Evolutionary conservation across 805 yeast species (phyloP).

Genomic region (Metschnikowia henanensis): DNA sequence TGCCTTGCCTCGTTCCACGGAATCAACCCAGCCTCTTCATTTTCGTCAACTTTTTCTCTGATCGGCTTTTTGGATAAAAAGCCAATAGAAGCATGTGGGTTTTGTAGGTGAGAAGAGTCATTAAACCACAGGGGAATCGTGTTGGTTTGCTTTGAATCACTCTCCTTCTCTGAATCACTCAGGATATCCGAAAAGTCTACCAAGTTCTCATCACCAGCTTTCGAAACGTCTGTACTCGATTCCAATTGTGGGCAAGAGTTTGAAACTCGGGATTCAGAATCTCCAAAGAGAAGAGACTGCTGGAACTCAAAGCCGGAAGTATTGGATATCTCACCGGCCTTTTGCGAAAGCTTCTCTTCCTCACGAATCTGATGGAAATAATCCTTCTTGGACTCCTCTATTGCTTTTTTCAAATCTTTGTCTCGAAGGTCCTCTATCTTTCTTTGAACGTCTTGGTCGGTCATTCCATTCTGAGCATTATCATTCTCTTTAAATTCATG

Average conservation of each 20-base stretch:
- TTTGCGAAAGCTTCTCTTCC: conserved; percentile 4
- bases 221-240: not conserved
- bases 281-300: conserved; percentile 22
- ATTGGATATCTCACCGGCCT: too few relatives aligned
- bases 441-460: conserved; percentile 1
- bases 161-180: not conserved
- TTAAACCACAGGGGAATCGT: conserved; percentile 30
- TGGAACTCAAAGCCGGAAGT: conserved; percentile 19
- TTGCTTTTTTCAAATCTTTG: conserved; percentile 45
- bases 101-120: conserved; percentile 13
- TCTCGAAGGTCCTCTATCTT: conserved; percentile 25
- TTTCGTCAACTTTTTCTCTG: conserved; percentile 26
- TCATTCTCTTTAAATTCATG: conserved; percentile 6
- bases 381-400: conserved; percentile 48
- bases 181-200: not conserved
- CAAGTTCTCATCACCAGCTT: not conserved
- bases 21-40: conserved; percentile 50
- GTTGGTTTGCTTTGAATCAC: not conserved
- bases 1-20: conserved; percentile 51
- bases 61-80: conserved; percentile 5
- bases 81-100: conserved; percentile 11
- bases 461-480: not conserved
- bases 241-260: not conserved
- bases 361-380: conserved; percentile 32
- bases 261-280: not conserved